These are phyloP conservation scores for Tulasnella sp. DNA, from an alignment of 768 basidiomycete species.

Conservation along the genomic window DNA sequence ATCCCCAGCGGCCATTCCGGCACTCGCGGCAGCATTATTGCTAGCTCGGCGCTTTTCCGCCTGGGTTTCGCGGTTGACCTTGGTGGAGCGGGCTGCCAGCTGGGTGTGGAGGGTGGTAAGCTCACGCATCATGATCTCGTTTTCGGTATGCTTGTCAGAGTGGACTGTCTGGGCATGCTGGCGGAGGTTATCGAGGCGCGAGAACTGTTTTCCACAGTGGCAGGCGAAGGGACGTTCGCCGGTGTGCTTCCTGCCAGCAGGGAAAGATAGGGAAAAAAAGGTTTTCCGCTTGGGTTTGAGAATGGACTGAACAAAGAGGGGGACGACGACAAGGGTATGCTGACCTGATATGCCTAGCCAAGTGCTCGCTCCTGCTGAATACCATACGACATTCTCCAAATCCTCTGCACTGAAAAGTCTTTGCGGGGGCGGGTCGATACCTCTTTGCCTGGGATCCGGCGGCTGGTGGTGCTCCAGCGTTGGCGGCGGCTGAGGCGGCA, in stretches of 20 bases:
- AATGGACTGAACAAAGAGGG: conserved; percentile 9
- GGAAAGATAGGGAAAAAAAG: conserved; percentile 29
- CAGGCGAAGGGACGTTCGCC: conserved; percentile 96
- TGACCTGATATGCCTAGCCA: conserved; percentile 92
- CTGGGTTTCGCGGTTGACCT: conserved; percentile 16
- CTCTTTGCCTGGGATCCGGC: conserved; percentile 43
- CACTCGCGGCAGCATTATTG: conserved; percentile 7
- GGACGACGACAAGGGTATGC: conserved; percentile 31
- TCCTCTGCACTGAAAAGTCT: conserved; percentile 92
- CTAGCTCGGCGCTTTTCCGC: conserved; percentile 23
- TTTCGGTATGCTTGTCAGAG: conserved; percentile 79
- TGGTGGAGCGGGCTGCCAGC: conserved; percentile 49
- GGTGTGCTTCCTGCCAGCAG: conserved; percentile 81
- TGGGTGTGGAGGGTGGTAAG: conserved; percentile 76
- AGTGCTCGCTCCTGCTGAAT: conserved; percentile 91
- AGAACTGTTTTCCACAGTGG: conserved; percentile 93
- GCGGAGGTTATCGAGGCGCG: conserved; percentile 91
- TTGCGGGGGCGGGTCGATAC: conserved; percentile 79
- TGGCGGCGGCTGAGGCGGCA: not conserved
- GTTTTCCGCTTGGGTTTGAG: conserved; percentile 20
- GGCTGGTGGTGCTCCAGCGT: not conserved
- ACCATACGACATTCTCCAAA: conserved; percentile 97
- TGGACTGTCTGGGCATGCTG: conserved; percentile 98
- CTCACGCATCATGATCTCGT: conserved; percentile 88
- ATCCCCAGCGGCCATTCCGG: conserved; percentile 30